Evolutionary conservation across 2,329 filamentous ascomycete species (phyloP).

Genomic region (Didymella keratinophila): DNA sequence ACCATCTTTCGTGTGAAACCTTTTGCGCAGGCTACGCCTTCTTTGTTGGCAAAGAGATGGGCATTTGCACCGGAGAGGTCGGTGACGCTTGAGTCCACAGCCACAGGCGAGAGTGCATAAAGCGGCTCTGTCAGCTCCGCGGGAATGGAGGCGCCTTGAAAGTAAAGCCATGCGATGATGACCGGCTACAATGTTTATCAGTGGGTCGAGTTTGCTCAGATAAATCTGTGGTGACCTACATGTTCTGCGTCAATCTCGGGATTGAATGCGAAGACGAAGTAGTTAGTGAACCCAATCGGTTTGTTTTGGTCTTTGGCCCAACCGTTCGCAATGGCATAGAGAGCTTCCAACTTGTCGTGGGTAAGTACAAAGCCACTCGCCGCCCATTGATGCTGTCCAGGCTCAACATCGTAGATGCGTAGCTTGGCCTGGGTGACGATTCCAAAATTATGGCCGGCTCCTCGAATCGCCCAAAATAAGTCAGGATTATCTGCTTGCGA

Average conservation of each 20-base stretch:
- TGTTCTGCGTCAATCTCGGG: neutral
- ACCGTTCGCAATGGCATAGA: conserved; percentile 1
- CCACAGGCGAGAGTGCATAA: neutral
- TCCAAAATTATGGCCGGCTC: conserved; percentile 48
- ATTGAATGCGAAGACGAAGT: conserved; percentile 5
- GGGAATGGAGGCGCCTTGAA: neutral
- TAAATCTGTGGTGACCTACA: neutral
- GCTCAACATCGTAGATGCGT: conserved; percentile 27
- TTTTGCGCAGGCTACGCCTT: neutral
- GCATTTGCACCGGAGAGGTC: neutral
- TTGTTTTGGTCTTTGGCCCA: neutral
- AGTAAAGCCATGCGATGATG: neutral
- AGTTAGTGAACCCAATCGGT: conserved; percentile 1
- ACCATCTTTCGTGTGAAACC: conserved; percentile 1
- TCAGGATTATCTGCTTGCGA: conserved; percentile 46
- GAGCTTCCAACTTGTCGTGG: conserved; percentile 2
- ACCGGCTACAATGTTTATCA: neutral
- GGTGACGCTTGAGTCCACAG: neutral
- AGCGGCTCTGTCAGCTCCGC: neutral
- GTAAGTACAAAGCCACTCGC: conserved; percentile 2
- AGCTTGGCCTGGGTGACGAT: conserved; percentile 35
- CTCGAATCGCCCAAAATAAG: conserved; percentile 51
- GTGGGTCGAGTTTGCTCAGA: too few relatives aligned
- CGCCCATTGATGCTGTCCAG: conserved; percentile 12
- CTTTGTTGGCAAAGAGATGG: neutral